Evolutionary conservation across 2,329 filamentous ascomycete genomes (phyloP).

Genomic region (Arthrobotrys sinensis): DNA sequence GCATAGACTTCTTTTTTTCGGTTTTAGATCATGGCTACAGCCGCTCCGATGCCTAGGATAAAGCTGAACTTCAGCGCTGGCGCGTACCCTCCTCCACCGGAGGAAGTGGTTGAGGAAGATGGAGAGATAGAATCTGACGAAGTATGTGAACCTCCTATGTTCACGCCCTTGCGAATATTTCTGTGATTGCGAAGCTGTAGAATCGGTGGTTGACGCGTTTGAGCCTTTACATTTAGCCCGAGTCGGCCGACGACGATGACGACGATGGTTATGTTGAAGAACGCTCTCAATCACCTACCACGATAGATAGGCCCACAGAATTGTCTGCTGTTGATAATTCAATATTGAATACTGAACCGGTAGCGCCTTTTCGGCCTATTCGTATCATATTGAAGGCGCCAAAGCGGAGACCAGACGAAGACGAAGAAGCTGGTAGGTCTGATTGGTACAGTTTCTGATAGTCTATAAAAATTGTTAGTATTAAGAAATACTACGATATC

Average conservation of each 20-base stretch:
- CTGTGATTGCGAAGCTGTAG: not conserved
- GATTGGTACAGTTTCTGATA: not conserved
- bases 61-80: conserved; percentile 20
- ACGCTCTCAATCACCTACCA: not conserved
- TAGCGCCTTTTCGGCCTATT: conserved; percentile 9
- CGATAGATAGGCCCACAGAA: not conserved
- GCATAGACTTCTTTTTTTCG: not conserved
- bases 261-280: not conserved
- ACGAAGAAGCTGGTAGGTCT: conserved; percentile 24
- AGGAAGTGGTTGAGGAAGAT: not conserved
- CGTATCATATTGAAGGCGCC: conserved; percentile 38
- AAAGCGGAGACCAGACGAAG: conserved; percentile 23
- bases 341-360: not conserved
- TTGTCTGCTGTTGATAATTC: not conserved
- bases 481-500: not conserved
- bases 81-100: conserved; percentile 5
- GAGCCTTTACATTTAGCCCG: not conserved
- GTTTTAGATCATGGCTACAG: conserved; percentile 4
- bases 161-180: no score
- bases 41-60: conserved; percentile 10
- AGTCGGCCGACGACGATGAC: not conserved
- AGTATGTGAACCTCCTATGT: not conserved
- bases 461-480: not conserved
- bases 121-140: conserved; percentile 9
- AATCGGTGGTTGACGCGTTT: not conserved